Percentiles rank a stretch among this genome's conserved stretches.
Conservation (phyloP, 108 stramenopile genomes). For the Nitzschia sp. region DNA sequence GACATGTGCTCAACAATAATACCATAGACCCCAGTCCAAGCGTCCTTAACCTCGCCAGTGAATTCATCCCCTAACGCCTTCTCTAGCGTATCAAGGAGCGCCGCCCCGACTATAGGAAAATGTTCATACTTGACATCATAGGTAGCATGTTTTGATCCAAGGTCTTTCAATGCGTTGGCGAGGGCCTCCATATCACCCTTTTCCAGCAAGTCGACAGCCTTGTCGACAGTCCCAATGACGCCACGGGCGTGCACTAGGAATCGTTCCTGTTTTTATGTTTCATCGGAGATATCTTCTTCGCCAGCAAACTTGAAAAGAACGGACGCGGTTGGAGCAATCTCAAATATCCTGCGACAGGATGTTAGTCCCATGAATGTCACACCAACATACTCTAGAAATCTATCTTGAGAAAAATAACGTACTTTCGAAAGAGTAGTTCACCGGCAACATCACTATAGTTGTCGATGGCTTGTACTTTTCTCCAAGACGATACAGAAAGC, state of each 20-base stretch:
- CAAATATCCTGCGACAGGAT: slow-evolving; percentile 15
- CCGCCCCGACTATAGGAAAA: slow-evolving; percentile 35
- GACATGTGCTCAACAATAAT: slow-evolving; percentile 25
- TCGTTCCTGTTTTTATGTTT: slow-evolving; percentile 11
- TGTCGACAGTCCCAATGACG: slow-evolving; percentile 22
- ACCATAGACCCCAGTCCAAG: slow-evolving; percentile 32
- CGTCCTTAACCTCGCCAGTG: slow-evolving; percentile 31
- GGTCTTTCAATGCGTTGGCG: not conserved
- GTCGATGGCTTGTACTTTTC: slow-evolving; percentile 23
- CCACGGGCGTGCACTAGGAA: slow-evolving; percentile 27
- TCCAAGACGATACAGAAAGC: slow-evolving; percentile 29
- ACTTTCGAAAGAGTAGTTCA: slow-evolving; percentile 33
- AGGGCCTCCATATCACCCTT: slow-evolving; percentile 18
- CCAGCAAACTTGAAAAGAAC: slow-evolving; percentile 11
- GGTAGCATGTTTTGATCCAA: slow-evolving; percentile 22
- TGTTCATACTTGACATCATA: slow-evolving; percentile 29
- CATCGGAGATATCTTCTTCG: slow-evolving; percentile 7
- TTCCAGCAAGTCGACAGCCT: slow-evolving; percentile 19
- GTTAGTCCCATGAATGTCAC: not conserved
- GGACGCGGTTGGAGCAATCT: slow-evolving; percentile 9
- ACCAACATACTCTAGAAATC: not conserved
- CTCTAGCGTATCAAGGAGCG: slow-evolving; percentile 34
- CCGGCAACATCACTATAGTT: slow-evolving; percentile 44
- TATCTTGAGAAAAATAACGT: not conserved
- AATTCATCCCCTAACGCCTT: slow-evolving; percentile 42